A percentile compares a stretch with the other conserved stretches of the same genome.
phyloP scores from a whole-genome alignment of 2,329 filamentous ascomycete species.

The Pezicula rhizophila region DNA sequence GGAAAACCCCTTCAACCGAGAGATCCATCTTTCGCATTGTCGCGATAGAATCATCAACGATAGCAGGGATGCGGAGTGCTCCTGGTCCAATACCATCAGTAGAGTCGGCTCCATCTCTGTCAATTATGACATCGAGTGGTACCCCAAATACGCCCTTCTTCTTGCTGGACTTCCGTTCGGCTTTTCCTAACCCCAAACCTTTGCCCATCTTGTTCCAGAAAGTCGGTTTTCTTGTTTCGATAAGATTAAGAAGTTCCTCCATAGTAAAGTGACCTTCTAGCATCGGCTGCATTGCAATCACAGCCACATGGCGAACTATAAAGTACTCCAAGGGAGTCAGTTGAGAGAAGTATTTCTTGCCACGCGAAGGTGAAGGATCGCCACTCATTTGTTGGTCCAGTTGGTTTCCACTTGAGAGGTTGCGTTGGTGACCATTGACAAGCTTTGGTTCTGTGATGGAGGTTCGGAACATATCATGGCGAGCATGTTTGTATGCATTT shows the following conservation, averaged over 20 bases:
- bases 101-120: slow-evolving; percentile 93
- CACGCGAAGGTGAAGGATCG: slow-evolving; percentile 46
- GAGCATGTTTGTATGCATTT: slow-evolving; percentile 69
- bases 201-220: slow-evolving; percentile 99
- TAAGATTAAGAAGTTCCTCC: slow-evolving; percentile 85
- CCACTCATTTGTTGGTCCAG: slow-evolving; percentile 37
- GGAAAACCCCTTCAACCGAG: slow-evolving; percentile 96
- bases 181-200: slow-evolving; percentile 90
- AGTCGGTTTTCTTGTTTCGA: slow-evolving; percentile 86
- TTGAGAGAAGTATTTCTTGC: slow-evolving; percentile 90
- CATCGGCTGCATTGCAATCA: slow-evolving; percentile 89
- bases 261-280: slow-evolving; percentile 87
- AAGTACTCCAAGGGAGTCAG: slow-evolving; percentile 94
- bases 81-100: slow-evolving; percentile 94
- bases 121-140: slow-evolving; percentile 78
- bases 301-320: slow-evolving; percentile 90
- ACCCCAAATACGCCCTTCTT: slow-evolving; percentile 95
- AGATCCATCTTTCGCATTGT: slow-evolving; percentile 99
- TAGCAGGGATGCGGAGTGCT: slow-evolving; percentile 80
- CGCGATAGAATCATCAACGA: slow-evolving; percentile 89
- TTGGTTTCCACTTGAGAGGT: slow-evolving; percentile 52
- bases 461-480: slow-evolving; percentile 59
- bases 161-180: slow-evolving; percentile 69
- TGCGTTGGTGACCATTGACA: slow-evolving; percentile 63
- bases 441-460: slow-evolving; percentile 56